phyloP scores from a whole-genome alignment of 2,329 filamentous ascomycete genomes.

The Rhytidhysteron rufulum region DNA sequence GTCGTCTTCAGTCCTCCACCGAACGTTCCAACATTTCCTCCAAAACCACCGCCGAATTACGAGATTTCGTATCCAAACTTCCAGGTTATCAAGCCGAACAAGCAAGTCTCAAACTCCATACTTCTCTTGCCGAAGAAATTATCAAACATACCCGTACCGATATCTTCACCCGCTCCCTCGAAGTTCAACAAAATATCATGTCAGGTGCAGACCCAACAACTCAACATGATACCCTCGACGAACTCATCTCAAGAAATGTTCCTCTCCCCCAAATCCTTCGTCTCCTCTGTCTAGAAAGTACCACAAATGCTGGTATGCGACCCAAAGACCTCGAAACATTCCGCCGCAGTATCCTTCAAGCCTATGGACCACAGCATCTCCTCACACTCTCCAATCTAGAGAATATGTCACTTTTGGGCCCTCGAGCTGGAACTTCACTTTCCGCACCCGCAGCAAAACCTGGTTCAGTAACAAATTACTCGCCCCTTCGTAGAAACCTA shows the following conservation, averaged over 20 bases:
- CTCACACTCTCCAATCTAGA: conserved; percentile 85
- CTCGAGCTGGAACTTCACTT: conserved; percentile 39
- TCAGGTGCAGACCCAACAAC: conserved; percentile 84
- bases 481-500: conserved; percentile 78
- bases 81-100: conserved; percentile 92
- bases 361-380: conserved; percentile 92
- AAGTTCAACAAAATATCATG: conserved; percentile 93
- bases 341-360: conserved; percentile 81
- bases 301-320: conserved; percentile 82
- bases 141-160: conserved; percentile 90
- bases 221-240: conserved; percentile 87
- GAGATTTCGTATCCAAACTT: conserved; percentile 91
- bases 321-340: conserved; percentile 86
- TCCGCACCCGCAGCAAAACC: conserved; percentile 46
- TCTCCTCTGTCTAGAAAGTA: conserved; percentile 86
- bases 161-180: conserved; percentile 79
- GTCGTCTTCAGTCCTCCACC: conserved; percentile 80
- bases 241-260: conserved; percentile 85
- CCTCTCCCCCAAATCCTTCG: conserved; percentile 79
- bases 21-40: conserved; percentile 75
- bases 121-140: conserved; percentile 88
- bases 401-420: conserved; percentile 80
- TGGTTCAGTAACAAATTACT: conserved; percentile 71
- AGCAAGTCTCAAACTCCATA: conserved; percentile 87
- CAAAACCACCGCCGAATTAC: conserved; percentile 85